Conservation (phyloP, 306 rosid genomes). For the Quercus engelmannii region DNA sequence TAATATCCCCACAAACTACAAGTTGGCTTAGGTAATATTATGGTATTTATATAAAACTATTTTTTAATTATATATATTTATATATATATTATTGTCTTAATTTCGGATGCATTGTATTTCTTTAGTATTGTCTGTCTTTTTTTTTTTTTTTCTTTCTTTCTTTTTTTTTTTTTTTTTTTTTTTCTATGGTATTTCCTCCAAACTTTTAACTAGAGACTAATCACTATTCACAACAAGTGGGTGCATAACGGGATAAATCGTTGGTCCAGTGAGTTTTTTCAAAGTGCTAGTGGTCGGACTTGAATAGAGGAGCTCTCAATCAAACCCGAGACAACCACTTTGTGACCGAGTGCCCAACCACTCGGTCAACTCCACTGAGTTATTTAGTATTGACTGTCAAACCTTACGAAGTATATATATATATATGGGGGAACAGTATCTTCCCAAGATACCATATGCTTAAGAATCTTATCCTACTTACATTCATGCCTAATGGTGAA, state of each 20-base stretch:
- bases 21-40: no score
- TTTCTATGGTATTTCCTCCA: rapidly evolving
- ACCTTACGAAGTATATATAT: no score
- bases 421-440: background rate
- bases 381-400: no score
- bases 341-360: rapidly evolving
- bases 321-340: no score
- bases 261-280: no score
- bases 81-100: background rate
- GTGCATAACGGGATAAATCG: rapidly evolving
- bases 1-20: background rate
- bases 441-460: background rate
- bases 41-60: no score
- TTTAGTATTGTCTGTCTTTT: background rate
- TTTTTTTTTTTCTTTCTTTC: no score
- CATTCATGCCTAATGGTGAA: background rate
- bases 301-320: no score
- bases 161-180: no score
- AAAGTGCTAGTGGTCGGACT: no score
- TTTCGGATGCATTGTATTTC: background rate
- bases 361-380: no score
- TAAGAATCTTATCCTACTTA: background rate
- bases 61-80: background rate
- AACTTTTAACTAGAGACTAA: no score
- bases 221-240: rapidly evolving